A percentile compares a stretch with the other conserved stretches of the same genome.
Conservation (phyloP, 1,284 basidiomycete species). For the Ceratobasidium sp. region DNA sequence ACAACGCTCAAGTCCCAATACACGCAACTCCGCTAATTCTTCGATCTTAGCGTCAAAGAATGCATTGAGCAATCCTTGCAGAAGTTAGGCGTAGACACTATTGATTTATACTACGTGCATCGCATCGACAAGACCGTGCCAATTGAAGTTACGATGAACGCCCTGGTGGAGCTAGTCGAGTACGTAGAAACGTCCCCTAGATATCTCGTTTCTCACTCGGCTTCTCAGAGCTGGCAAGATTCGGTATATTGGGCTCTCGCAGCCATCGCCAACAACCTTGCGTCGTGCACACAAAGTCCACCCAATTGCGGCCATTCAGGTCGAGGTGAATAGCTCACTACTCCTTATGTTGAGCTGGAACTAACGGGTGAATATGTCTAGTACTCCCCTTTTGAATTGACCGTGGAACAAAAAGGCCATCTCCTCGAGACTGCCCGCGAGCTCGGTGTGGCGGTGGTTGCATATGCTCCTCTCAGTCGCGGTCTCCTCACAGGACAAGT, state of each 20-base stretch:
- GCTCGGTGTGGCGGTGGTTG: constrained; percentile 21
- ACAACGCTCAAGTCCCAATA: background rate
- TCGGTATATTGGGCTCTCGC: constrained; percentile 66
- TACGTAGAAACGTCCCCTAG: constrained; percentile 42
- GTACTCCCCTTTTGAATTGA: constrained; percentile 28
- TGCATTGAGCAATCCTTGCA: constrained; percentile 52
- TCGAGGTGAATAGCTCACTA: constrained; percentile 44
- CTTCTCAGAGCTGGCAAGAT: constrained; percentile 60
- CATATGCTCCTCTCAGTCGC: constrained; percentile 43
- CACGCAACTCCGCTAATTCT: background rate
- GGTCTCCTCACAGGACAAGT: constrained; percentile 51
- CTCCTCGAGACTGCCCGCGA: constrained; percentile 17
- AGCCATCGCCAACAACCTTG: constrained; percentile 63
- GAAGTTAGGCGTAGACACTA: constrained; percentile 53
- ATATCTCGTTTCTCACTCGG: background rate
- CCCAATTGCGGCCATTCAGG: constrained; percentile 66
- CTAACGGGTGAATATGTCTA: background rate
- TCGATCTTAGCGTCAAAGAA: constrained; percentile 45
- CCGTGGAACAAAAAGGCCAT: constrained; percentile 12
- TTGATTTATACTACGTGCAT: constrained; percentile 47
- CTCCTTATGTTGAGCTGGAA: background rate
- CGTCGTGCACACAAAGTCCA: constrained; percentile 67
- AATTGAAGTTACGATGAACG: constrained; percentile 53
- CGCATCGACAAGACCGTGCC: constrained; percentile 53
- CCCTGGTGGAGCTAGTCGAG: constrained; percentile 64